Conservation (phyloP, 805 yeast species). For the Wickerhamiella galacta region DNA sequence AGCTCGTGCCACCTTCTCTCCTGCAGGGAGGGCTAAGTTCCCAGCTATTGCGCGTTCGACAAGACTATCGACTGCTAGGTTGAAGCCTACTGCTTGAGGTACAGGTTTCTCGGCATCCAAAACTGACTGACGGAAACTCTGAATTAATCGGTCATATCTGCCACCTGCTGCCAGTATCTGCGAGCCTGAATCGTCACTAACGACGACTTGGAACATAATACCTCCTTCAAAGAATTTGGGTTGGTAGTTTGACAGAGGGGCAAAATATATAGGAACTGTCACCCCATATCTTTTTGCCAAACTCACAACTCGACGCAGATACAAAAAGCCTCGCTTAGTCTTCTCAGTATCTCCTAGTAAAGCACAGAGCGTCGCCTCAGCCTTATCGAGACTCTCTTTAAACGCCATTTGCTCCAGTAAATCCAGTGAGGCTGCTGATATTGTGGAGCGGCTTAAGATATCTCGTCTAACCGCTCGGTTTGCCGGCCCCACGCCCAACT, state of each 20-base stretch:
- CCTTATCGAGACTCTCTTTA: constrained; percentile 44
- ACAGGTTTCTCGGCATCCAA: constrained; percentile 19
- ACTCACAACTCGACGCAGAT: constrained; percentile 42
- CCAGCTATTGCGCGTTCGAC: constrained; percentile 30
- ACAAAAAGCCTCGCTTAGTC: constrained; percentile 45
- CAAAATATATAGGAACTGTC: constrained; percentile 37
- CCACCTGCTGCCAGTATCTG: constrained; percentile 78
- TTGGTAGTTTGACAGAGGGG: constrained; percentile 76
- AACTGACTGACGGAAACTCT: constrained; percentile 45
- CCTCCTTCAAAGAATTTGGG: constrained; percentile 64
- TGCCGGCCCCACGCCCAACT: constrained; percentile 51
- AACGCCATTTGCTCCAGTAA: constrained; percentile 74
- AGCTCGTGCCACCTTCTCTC: not conserved
- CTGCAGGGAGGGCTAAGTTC: not conserved
- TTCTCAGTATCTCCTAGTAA: constrained; percentile 43
- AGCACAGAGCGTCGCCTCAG: constrained; percentile 36
- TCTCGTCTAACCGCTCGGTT: constrained; percentile 41
- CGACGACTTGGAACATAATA: constrained; percentile 74
- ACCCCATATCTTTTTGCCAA: constrained; percentile 45
- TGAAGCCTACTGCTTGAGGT: constrained; percentile 70
- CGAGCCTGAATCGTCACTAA: constrained; percentile 35
- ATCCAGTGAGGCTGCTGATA: constrained; percentile 66
- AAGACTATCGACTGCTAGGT: constrained; percentile 56
- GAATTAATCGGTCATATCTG: constrained; percentile 62
- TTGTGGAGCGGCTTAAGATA: constrained; percentile 47